Evolutionary conservation across 2,329 filamentous ascomycete species (phyloP), one percentile per base, ranked within the genome.

Genomic region (Diplocarpon mali): DNA sequence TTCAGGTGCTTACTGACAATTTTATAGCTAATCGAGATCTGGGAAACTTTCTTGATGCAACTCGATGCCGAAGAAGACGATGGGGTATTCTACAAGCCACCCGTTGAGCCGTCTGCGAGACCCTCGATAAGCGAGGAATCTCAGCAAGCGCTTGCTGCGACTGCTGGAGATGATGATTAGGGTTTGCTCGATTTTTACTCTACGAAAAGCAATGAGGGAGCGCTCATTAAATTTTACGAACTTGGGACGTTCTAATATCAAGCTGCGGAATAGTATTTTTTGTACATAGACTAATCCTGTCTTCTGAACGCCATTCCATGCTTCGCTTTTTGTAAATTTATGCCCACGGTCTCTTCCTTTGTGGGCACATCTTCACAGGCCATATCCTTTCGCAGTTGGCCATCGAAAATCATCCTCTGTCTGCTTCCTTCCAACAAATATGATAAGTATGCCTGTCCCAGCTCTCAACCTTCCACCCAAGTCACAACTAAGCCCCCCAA

Each of bases 41-140:
- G 92, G 92, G 92, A 98, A 67, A 96, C 92, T 0, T 98, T 95
- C 69, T 72, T 98, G 42, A 82, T 96, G 74, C 92, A 95, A 63
- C 72, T 98, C 35, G 92, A 98, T 62, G 85, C 87, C 8, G 90
- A 95, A 57, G 90, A 96, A 48, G 87, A 94, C 53, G 86, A 80
- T 49, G 71, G 73, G 3, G 74, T 72, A 10, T 82, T 82, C 58
- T 81, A 81, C 62, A 71, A 74, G 45, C 76, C 77, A 4, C 76
- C 77, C 2, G 72, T 78, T n/a, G 69, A 74, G 53, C 68, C 74
- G 49, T 48, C 56, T 41, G 58, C 54, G 35, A 74, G 63, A 64
- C 67, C 35, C 63, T 66, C 35, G 11, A 20, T 20, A 9, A 44
- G 39, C 29, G 30, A 36, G 38, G 42, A 29, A 24, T 24, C 20